Base-by-base conservation (phyloP, 2,329 filamentous ascomycete genomes). In the Spiromastix sp. region DNA sequence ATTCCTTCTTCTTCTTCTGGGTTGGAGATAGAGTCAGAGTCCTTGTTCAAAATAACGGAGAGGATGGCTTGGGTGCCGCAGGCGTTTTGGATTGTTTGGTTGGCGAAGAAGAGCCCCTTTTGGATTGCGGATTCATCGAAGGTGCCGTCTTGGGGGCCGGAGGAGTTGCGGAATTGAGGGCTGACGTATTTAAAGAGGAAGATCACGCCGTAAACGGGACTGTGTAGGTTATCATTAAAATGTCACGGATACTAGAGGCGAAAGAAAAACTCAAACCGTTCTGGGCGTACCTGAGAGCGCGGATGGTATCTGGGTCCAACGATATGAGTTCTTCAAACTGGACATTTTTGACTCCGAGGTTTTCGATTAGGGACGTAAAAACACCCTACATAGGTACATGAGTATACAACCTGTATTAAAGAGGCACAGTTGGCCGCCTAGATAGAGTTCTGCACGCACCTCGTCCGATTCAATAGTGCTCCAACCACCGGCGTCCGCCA, bases 391-490 rank as follows among this genome's bases (percentile, higher is more conserved):
- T 12, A 37, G 31, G 19, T 40, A 37, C 38, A 25, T 25, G 35
- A 34, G 18, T 34, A 9, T 28, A 35, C 28, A 32, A 31, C 13
- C 12, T 8, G n/a, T 10, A 28, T 15, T 28, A n/a, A 37, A 42
- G 24, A 30, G 21, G 30, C 24, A 37, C 24, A n/a, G 21, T 8
- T 12, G 32, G 10, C 13, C 15, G 32, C 5, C 9, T 10, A 26
- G 17, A 16, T 19, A 13, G 25, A 18, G 10, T 24, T 19, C 30
- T 40, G 42, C n/a, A 66, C 74, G 49, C 73, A 93, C 87, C 60
- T 89, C 89, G 68, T 96, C 89, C 44, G 85, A 93, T 64, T 96
- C 89, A 56, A 96, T 95, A 25, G 89, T 96, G 62, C 93, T 94
- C 89, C 89, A 96, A 44, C 89, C 87, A 49, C 57, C 63, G 36